Percentiles rank a stretch among this genome's conserved stretches.
Evolutionary conservation across 164 flowering plant species (phyloP).

Genomic region (Platanus orientalis): DNA sequence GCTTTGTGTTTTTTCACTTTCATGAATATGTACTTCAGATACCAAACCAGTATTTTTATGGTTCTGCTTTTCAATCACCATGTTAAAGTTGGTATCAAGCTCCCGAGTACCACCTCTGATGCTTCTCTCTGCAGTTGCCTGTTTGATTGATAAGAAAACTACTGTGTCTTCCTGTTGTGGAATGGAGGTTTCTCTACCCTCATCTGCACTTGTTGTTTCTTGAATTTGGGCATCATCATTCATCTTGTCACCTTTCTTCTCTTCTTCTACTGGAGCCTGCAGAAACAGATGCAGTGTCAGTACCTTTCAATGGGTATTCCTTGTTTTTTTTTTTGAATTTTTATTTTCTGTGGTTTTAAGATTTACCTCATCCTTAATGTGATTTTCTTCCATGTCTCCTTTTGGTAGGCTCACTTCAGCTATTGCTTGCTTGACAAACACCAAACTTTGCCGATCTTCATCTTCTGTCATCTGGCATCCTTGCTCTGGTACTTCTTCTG

Average conservation of each 20-base stretch:
- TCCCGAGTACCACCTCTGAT: conserved; percentile 2
- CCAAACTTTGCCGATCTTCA: conserved; percentile 7
- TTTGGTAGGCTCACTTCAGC: conserved; percentile 12
- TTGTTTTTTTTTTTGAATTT: conserved; percentile 2
- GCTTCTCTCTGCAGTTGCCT: conserved; percentile 1
- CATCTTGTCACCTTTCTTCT: conserved; percentile 9
- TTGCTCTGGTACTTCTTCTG: conserved; percentile 11
- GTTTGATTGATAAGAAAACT: background rate
- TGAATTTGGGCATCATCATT: conserved; percentile 15
- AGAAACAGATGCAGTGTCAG: conserved; percentile 8
- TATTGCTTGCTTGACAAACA: conserved; percentile 7
- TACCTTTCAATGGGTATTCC: background rate
- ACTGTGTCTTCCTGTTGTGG: conserved; percentile 5
- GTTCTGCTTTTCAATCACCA: conserved; percentile 1
- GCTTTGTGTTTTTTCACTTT: conserved; percentile 4
- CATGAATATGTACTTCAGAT: conserved; percentile 4
- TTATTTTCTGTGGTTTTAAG: background rate
- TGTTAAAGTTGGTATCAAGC: conserved; percentile 4
- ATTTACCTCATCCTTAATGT: conserved; percentile 16
- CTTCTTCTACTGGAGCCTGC: conserved; percentile 22
- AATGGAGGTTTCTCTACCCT: conserved; percentile 7
- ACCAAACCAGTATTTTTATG: background rate
- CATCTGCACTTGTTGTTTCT: conserved; percentile 1
- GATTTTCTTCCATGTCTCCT: conserved; percentile 12
- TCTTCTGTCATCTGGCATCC: conserved; percentile 8